phyloP scores from a whole-genome alignment of 2,329 filamentous ascomycete species.

The Boeremia lycopersici region DNA sequence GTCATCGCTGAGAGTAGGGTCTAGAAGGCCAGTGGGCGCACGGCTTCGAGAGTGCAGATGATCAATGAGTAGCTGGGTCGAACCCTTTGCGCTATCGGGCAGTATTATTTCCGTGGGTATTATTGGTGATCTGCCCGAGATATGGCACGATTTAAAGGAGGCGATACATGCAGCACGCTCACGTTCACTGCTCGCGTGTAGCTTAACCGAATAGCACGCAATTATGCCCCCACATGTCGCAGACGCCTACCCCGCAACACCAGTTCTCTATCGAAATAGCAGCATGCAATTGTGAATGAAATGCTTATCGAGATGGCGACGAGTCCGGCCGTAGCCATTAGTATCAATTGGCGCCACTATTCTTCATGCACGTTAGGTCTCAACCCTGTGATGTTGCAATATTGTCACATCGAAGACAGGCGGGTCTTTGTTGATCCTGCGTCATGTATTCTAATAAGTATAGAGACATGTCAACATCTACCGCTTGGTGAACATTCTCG shows the following conservation, averaged over 20 bases:
- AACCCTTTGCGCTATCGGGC: too few relatives aligned
- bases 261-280: not conserved
- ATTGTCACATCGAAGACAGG: conserved; percentile 1
- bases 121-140: too few relatives aligned
- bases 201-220: conserved; percentile 9
- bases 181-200: conserved; percentile 1
- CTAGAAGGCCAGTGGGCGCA: too few relatives aligned
- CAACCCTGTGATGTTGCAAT: conserved; percentile 10
- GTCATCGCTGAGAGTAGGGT: too few relatives aligned
- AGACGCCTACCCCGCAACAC: conserved; percentile 9
- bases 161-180: conserved; percentile 40
- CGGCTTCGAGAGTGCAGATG: too few relatives aligned
- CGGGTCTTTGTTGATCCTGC: not conserved
- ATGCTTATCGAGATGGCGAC: not conserved
- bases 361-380: not conserved
- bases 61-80: too few relatives aligned
- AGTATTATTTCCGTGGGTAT: too few relatives aligned
- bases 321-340: conserved; percentile 3
- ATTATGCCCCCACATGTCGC: conserved; percentile 14
- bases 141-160: not conserved
- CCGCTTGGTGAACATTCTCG: too few relatives aligned
- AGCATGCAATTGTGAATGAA: not conserved
- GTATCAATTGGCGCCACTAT: not conserved
- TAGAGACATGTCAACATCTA: not conserved
- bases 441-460: not conserved